Evolutionary conservation across 768 basidiomycete genomes (phyloP).

Genomic region (Pisolithus microcarpus): DNA sequence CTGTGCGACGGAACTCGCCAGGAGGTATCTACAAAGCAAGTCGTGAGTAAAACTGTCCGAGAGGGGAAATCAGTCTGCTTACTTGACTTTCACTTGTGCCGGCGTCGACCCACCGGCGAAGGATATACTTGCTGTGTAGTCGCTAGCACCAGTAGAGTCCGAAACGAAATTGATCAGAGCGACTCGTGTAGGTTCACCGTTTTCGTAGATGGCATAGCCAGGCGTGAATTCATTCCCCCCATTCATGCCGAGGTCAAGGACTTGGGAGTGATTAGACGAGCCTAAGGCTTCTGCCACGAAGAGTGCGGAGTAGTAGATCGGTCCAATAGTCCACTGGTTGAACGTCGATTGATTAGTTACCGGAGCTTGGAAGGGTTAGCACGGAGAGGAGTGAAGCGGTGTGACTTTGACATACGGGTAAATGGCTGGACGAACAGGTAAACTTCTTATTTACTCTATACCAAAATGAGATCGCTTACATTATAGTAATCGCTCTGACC

Average conservation of each 20-base stretch:
- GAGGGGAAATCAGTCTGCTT: constrained; percentile 13
- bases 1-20: constrained; percentile 48
- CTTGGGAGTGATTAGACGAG: constrained; percentile 52
- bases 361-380: constrained; percentile 33
- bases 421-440: constrained; percentile 25
- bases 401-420: constrained; percentile 23
- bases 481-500: constrained; percentile 63
- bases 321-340: constrained; percentile 68
- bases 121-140: constrained; percentile 45
- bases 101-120: constrained; percentile 39
- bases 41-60: neutral
- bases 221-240: constrained; percentile 50
- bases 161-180: constrained; percentile 69
- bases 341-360: constrained; percentile 49
- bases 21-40: constrained; percentile 40
- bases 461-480: constrained; percentile 30
- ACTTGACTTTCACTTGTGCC: constrained; percentile 47
- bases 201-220: constrained; percentile 62
- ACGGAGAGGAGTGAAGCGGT: neutral
- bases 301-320: constrained; percentile 67
- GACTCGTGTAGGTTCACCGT: constrained; percentile 51
- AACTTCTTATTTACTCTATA: neutral
- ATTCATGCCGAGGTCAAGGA: constrained; percentile 59
- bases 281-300: constrained; percentile 67
- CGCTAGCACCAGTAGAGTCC: constrained; percentile 49